Evolutionary conservation across 208 protist species (phyloP).

Genomic region (Trypanosoma boissoni): DNA sequence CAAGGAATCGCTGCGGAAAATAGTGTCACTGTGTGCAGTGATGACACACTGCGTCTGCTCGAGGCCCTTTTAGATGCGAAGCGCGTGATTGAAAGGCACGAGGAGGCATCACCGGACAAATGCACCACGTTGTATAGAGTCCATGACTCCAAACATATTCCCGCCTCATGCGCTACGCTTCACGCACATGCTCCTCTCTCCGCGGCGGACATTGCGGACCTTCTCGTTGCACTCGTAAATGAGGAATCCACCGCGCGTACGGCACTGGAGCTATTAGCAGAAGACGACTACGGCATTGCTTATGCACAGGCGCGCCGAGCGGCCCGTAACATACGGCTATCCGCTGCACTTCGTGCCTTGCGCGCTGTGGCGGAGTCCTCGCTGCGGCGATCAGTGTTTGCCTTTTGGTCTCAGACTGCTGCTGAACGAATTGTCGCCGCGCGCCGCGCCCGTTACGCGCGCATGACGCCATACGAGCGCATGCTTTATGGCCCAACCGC

Average conservation of each 20-base stretch:
- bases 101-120: no score
- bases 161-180: background rate
- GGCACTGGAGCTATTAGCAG: conserved; percentile 9
- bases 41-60: conserved; percentile 3
- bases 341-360: background rate
- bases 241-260: conserved; percentile 3
- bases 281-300: conserved; percentile 9
- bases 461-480: conserved; percentile 9
- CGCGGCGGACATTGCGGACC: background rate
- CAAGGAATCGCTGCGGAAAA: conserved; percentile 2
- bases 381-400: background rate
- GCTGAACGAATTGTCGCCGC: background rate
- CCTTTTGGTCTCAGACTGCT: background rate
- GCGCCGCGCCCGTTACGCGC: background rate
- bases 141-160: conserved; percentile 6
- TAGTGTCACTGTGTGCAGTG: conserved; percentile 3
- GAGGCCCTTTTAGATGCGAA: conserved; percentile 9
- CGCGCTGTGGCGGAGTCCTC: background rate
- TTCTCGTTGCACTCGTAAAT: background rate
- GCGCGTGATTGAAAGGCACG: no score
- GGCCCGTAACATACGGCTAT: background rate
- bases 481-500: conserved; percentile 15
- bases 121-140: no score
- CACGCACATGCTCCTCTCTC: background rate
- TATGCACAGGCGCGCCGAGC: background rate